Conservation (phyloP, 192 early-diverging fungal species). For the Dissophora ornata region DNA sequence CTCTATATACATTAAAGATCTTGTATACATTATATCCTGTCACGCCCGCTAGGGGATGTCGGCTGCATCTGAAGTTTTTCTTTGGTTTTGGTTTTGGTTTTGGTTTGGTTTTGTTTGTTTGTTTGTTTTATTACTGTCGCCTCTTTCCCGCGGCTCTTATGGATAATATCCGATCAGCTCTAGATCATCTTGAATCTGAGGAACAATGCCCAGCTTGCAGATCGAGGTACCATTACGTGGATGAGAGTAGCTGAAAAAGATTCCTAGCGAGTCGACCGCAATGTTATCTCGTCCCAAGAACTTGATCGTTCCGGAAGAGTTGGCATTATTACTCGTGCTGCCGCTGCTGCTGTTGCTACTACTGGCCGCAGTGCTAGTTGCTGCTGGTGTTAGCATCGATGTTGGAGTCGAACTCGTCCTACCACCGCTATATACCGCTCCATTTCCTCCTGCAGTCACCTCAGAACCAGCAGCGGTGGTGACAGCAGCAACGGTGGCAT, state of each 20-base stretch:
- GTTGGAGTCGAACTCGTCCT: background rate
- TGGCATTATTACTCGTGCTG: no score
- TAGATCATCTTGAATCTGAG: slow-evolving; percentile 18
- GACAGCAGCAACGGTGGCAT: no score
- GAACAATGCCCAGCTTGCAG: slow-evolving; percentile 27
- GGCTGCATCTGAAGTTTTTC: background rate
- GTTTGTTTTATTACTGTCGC: no score
- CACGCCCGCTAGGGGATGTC: no score
- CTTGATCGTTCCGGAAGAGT: slow-evolving; percentile 19
- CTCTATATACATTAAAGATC: no score
- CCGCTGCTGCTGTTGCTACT: background rate
- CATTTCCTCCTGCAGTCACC: no score
- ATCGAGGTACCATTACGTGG: slow-evolving; percentile 37
- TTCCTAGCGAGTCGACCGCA: slow-evolving; percentile 38
- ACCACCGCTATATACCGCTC: no score
- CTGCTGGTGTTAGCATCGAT: background rate
- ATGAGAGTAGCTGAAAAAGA: slow-evolving; percentile 48
- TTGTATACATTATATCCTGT: no score
- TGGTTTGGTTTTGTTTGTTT: background rate
- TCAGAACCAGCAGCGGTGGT: no score
- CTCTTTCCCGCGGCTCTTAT: no score
- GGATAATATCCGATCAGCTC: slow-evolving; percentile 40
- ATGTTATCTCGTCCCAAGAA: slow-evolving; percentile 40
- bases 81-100: no score
- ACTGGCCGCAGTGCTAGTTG: background rate